These are phyloP conservation scores for Prunus mongolica DNA, from an alignment of 306 rosid genomes.

Conservation along the genomic window DNA sequence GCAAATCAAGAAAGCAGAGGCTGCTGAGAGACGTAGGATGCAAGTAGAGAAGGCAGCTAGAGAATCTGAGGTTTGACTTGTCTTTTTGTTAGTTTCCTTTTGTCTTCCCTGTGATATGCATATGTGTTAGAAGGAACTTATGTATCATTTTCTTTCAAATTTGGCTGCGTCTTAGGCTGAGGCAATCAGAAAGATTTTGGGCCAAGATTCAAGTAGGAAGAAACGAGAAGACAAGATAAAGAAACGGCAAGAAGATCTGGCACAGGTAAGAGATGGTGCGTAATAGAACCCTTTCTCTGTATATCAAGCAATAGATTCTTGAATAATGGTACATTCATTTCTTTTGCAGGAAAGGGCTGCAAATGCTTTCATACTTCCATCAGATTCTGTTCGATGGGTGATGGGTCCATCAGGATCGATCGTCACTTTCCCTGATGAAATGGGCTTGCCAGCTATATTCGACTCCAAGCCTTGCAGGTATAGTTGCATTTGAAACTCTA, in stretches of 20 bases:
- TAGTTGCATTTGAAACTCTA: not conserved
- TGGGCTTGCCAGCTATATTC: constrained; percentile 55
- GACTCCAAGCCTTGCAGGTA: constrained; percentile 43
- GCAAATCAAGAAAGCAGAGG: constrained; percentile 57
- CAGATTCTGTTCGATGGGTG: constrained; percentile 43
- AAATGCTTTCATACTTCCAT: constrained; percentile 32
- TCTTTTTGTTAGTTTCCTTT: not conserved
- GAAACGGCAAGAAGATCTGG: constrained; percentile 39
- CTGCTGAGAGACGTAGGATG: constrained; percentile 54
- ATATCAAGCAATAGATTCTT: not conserved
- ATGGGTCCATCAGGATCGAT: constrained; percentile 50
- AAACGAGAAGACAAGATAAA: constrained; percentile 51
- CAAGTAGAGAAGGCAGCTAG: constrained; percentile 58
- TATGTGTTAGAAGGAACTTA: not conserved
- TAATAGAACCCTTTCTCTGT: not conserved
- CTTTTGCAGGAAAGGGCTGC: constrained; percentile 44
- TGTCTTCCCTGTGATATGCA: not conserved
- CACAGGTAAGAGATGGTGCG: constrained; percentile 24
- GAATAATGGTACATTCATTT: not conserved
- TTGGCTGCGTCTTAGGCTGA: constrained; percentile 34
- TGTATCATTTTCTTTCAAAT: not conserved
- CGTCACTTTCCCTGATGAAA: constrained; percentile 46
- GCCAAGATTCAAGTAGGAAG: constrained; percentile 59
- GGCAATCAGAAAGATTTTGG: constrained; percentile 59
- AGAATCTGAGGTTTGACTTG: constrained; percentile 53